phyloP scores from a whole-genome alignment of 1,284 basidiomycete genomes.

The Ganoderma sinense region DNA sequence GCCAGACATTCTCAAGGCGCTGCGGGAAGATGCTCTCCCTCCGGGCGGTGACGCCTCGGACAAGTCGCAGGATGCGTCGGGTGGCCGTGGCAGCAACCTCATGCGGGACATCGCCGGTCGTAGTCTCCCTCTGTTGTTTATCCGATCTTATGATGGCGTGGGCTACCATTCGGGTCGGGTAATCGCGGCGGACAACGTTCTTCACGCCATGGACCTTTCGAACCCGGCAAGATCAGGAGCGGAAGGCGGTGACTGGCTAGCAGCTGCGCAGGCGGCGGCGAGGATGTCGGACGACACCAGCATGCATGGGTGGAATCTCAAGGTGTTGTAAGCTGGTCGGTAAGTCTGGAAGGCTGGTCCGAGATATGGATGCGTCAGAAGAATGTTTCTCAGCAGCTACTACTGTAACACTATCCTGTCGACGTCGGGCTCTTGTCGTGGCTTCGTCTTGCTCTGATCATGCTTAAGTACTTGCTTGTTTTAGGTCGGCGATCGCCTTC shows the following conservation, averaged over 20 bases:
- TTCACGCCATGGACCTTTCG: constrained; percentile 66
- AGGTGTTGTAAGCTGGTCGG: constrained; percentile 63
- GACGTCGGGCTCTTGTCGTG: constrained; percentile 10
- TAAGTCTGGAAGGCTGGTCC: neutral
- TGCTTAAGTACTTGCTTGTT: constrained; percentile 19
- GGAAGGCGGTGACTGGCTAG: constrained; percentile 38
- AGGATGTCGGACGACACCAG: constrained; percentile 54
- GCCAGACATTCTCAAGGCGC: constrained; percentile 72
- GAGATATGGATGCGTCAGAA: neutral
- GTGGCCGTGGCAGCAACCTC: constrained; percentile 23
- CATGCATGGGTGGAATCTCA: constrained; percentile 75
- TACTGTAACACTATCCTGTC: constrained; percentile 19
- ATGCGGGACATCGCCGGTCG: constrained; percentile 56
- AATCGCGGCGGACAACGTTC: constrained; percentile 84
- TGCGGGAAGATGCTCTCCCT: constrained; percentile 70
- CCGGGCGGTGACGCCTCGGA: constrained; percentile 42
- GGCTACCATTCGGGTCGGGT: constrained; percentile 87
- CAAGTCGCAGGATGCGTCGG: constrained; percentile 29
- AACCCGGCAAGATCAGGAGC: constrained; percentile 28
- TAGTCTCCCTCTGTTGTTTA: constrained; percentile 75
- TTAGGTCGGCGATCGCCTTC: constrained; percentile 20
- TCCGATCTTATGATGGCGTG: constrained; percentile 78
- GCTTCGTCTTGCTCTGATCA: constrained; percentile 28
- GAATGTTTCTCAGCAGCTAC: neutral
- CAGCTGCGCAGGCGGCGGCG: constrained; percentile 71